Evolutionary conservation across 164 flowering plant species (phyloP).

Genomic region (Brasenia schreberi): DNA sequence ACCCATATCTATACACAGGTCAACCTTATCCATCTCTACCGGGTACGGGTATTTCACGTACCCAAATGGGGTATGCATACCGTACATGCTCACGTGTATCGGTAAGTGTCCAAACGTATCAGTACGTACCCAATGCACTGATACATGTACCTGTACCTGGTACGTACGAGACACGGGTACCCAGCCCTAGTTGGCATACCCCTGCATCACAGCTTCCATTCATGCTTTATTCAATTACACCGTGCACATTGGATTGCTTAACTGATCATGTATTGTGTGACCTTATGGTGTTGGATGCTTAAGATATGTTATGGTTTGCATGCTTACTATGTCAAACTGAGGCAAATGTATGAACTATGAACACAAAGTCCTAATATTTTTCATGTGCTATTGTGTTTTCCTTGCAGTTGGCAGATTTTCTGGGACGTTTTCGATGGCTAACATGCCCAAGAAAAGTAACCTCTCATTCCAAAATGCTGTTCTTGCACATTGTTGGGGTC

Average conservation of each 20-base stretch:
- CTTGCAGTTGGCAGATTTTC: slow-evolving; percentile 74
- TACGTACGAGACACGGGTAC: no score
- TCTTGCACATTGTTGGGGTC: no score
- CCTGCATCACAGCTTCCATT: no score
- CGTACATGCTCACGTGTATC: no score
- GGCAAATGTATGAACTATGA: neutral
- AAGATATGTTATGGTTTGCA: neutral
- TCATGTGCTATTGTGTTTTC: neutral
- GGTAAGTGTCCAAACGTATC: no score
- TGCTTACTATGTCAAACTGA: neutral
- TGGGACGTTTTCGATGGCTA: slow-evolving; percentile 86
- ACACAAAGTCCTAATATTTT: neutral
- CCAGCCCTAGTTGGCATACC: no score
- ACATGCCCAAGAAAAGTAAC: slow-evolving; percentile 91
- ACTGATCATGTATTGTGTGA: neutral
- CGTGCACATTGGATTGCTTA: neutral
- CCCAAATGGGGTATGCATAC: no score
- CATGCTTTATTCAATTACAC: neutral
- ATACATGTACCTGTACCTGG: no score
- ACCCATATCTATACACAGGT: no score
- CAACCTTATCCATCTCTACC: no score
- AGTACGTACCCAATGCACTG: no score
- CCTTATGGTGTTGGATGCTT: neutral
- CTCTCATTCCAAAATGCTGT: neutral
- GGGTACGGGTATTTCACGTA: no score